phyloP scores from a whole-genome alignment of 441 rosid genomes.

The Lepidium campestre region DNA sequence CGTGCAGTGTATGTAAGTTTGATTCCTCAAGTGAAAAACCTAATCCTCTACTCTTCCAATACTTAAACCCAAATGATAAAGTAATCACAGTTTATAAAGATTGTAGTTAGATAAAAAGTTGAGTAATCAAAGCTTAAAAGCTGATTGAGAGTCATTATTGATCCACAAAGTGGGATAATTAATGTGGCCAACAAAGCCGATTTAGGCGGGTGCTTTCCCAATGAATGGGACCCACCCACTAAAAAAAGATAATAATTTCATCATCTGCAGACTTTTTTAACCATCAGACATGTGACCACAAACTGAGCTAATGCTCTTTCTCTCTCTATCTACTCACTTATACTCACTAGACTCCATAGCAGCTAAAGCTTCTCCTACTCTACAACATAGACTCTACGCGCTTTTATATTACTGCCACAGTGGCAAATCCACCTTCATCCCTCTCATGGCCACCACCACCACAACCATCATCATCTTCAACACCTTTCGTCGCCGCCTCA shows the following conservation, averaged over 20 bases:
- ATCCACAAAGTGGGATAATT: conserved; percentile 15
- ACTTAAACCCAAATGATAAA: background rate
- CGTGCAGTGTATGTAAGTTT: background rate
- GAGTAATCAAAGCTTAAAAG: background rate
- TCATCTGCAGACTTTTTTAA: background rate
- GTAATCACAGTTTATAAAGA: background rate
- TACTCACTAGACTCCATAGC: conserved; percentile 21
- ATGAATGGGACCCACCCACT: conserved; percentile 16
- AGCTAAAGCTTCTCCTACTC: conserved; percentile 12
- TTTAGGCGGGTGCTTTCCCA: conserved; percentile 26
- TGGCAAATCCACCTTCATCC: conserved; percentile 29
- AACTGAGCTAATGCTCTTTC: background rate
- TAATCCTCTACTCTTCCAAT: background rate
- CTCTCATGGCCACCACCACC: conserved; percentile 27
- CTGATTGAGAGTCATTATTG: background rate
- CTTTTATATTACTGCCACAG: conserved; percentile 16
- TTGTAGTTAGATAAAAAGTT: background rate
- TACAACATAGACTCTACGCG: conserved; percentile 24
- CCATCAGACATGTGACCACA: conserved; percentile 27
- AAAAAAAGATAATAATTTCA: background rate
- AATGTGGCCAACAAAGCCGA: conserved; percentile 14
- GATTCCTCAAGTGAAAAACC: background rate
- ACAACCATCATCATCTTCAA: conserved; percentile 1
- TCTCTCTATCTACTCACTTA: background rate
- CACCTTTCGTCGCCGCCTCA: conserved; percentile 15